These are phyloP conservation scores for Seminavis robusta DNA, from an alignment of 108 stramenopile species.

Conservation along the genomic window DNA sequence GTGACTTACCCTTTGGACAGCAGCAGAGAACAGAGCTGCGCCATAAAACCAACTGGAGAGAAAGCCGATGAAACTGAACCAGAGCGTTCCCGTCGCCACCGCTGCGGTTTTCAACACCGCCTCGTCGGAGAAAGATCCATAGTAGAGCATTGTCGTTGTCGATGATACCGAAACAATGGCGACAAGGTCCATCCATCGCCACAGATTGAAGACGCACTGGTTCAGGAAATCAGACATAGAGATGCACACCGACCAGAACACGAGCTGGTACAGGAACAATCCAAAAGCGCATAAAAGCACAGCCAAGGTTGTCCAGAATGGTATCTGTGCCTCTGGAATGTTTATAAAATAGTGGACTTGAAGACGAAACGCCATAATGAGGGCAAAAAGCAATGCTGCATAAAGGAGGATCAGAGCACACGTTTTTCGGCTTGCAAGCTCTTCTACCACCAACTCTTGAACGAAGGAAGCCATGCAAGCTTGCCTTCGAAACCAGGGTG, in stretches of 20 bases:
- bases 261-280: background rate
- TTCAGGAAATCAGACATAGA: too few relatives aligned
- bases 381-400: conserved; percentile 19
- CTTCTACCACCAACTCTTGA: conserved; percentile 29
- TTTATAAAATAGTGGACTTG: conserved; percentile 23
- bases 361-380: conserved; percentile 28
- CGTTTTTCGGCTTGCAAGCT: conserved; percentile 18
- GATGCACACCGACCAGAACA: background rate
- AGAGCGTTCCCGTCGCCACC: conserved; percentile 28
- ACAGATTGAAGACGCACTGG: conserved; percentile 17
- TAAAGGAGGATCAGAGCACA: conserved; percentile 19
- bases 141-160: conserved; percentile 4
- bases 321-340: too few relatives aligned
- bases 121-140: background rate
- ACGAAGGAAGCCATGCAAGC: conserved; percentile 30
- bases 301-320: too few relatives aligned
- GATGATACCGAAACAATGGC: conserved; percentile 16
- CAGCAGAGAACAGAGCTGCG: conserved; percentile 34
- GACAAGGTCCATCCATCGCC: conserved; percentile 33
- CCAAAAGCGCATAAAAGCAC: too few relatives aligned
- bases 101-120: conserved; percentile 13
- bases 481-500: conserved; percentile 43
- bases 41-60: conserved; percentile 34
- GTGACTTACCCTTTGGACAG: too few relatives aligned
- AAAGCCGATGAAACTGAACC: conserved; percentile 36